These are phyloP conservation scores for Alopecurus myosuroides DNA, from an alignment of 176 grass and related monocot genomes.

Conservation along the genomic window DNA sequence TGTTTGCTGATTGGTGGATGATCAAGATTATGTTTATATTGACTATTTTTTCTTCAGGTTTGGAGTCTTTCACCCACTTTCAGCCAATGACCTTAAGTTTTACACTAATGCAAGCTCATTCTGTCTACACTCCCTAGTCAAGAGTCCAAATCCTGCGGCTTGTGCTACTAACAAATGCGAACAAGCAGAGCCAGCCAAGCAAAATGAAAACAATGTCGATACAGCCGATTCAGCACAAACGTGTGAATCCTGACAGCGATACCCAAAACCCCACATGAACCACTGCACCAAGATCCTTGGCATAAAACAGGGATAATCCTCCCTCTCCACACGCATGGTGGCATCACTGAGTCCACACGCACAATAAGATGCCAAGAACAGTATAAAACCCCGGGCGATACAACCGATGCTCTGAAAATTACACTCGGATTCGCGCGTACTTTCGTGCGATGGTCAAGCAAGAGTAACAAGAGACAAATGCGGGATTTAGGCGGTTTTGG, in stretches of 20 bases:
- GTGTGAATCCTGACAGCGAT: slow-evolving; percentile 22
- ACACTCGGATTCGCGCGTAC: slow-evolving; percentile 32
- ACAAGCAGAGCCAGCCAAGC: slow-evolving; percentile 19
- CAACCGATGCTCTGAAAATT: slow-evolving; percentile 51
- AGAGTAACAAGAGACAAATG: slow-evolving; percentile 27
- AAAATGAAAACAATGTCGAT: slow-evolving; percentile 34
- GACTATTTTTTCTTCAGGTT: background rate
- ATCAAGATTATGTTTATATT: background rate
- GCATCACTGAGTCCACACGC: slow-evolving; percentile 22
- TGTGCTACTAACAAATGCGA: slow-evolving; percentile 1
- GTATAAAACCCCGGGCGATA: slow-evolving; percentile 49
- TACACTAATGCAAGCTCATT: background rate
- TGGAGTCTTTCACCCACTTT: slow-evolving; percentile 8
- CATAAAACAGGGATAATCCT: slow-evolving; percentile 28
- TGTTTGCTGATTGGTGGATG: background rate
- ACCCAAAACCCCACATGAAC: slow-evolving; percentile 5
- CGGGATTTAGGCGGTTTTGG: background rate
- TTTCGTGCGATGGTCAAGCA: slow-evolving; percentile 28
- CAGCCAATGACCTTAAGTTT: background rate
- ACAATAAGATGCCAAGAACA: slow-evolving; percentile 15
- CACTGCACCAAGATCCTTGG: slow-evolving; percentile 20
- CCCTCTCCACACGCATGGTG: slow-evolving; percentile 7
- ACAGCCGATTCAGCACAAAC: slow-evolving; percentile 8
- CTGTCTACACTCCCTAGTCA: slow-evolving; percentile 6
- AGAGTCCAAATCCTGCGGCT: slow-evolving; percentile 7